These are phyloP conservation scores for Linanthus parryae DNA, from an alignment of 148 eudicot species.

Conservation along the genomic window DNA sequence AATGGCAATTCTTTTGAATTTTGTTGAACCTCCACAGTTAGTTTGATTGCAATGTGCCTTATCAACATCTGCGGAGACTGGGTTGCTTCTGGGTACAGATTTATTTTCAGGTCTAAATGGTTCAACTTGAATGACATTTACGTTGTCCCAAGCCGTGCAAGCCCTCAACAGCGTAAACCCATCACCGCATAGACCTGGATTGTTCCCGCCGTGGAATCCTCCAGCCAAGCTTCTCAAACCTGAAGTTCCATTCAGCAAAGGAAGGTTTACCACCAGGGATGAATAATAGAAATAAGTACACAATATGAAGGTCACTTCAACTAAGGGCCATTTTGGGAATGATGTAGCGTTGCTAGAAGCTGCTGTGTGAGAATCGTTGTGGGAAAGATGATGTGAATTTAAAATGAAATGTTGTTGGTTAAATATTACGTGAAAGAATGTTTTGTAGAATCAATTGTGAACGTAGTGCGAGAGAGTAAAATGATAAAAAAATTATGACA, in stretches of 20 bases:
- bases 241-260: conserved; percentile 20
- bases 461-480: no score
- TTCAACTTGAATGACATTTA: conserved; percentile 32
- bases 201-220: conserved; percentile 50
- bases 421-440: no score
- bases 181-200: conserved; percentile 60
- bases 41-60: conserved; percentile 27
- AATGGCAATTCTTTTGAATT: conserved; percentile 27
- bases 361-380: no score
- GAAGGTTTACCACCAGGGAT: background rate
- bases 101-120: conserved; percentile 28
- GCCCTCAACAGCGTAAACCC: conserved; percentile 48
- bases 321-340: background rate
- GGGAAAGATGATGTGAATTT: no score
- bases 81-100: conserved; percentile 11
- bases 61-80: conserved; percentile 19
- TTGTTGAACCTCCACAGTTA: conserved; percentile 41
- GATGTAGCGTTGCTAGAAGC: no score
- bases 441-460: no score
- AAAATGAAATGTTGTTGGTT: no score
- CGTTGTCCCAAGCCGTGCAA: conserved; percentile 55
- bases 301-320: background rate
- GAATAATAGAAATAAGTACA: background rate
- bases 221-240: conserved; percentile 54
- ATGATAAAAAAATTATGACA: no score